phyloP scores from a whole-genome alignment of 2,329 filamentous ascomycete genomes.

The Colletotrichum lupini region DNA sequence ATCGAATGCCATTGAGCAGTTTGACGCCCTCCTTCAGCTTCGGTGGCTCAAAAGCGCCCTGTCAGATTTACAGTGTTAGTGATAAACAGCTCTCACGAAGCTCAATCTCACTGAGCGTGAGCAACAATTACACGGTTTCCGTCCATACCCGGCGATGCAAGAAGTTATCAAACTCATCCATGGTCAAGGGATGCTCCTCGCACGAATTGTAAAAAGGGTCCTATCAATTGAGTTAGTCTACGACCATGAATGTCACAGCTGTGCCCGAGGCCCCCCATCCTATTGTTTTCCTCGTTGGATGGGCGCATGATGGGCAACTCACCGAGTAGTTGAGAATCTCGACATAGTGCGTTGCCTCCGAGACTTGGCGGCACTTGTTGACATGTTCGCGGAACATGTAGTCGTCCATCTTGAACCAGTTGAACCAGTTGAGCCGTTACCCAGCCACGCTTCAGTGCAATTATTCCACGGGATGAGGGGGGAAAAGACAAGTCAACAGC shows the following conservation, averaged over 20 bases:
- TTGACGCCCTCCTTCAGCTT: slow-evolving; percentile 54
- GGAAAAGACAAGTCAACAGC: not conserved
- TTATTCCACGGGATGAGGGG: not conserved
- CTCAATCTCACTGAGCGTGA: not conserved
- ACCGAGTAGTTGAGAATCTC: slow-evolving; percentile 72
- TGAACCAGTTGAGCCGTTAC: slow-evolving; percentile 11
- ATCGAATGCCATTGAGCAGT: slow-evolving; percentile 62
- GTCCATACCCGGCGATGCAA: slow-evolving; percentile 58
- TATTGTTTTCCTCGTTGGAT: not conserved
- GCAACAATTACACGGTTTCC: not conserved
- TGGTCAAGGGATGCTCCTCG: slow-evolving; percentile 63
- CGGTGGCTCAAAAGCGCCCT: slow-evolving; percentile 65
- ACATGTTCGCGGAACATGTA: slow-evolving; percentile 66
- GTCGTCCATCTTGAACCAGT: slow-evolving; percentile 62
- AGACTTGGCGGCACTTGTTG: slow-evolving; percentile 57
- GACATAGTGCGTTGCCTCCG: slow-evolving; percentile 65
- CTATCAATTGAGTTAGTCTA: slow-evolving; percentile 44
- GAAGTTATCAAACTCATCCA: slow-evolving; percentile 70
- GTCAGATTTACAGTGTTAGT: slow-evolving; percentile 30
- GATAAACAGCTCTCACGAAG: not conserved
- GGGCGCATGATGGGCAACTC: slow-evolving; percentile 39
- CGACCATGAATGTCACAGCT: not conserved
- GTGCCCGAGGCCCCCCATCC: not conserved
- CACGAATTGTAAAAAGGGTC: slow-evolving; percentile 60
- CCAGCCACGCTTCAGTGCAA: not conserved